phyloP scores from a whole-genome alignment of 139 green algal species.

The Deuterostichococcus epilithicus region DNA sequence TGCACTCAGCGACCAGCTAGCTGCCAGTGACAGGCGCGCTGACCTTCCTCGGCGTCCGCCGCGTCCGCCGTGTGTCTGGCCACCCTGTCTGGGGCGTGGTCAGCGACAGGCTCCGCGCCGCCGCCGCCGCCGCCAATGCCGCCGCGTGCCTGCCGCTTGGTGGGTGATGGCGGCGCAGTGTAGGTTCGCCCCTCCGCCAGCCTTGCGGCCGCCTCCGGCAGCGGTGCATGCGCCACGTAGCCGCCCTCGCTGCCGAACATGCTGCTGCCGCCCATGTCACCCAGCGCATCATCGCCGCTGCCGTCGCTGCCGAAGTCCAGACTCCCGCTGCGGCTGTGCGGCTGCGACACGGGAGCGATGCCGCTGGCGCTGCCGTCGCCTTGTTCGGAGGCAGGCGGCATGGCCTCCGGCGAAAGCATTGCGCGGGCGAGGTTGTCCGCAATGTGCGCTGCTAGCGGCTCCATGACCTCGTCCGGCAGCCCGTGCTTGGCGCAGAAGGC shows the following conservation, averaged over 20 bases:
- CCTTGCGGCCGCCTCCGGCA: neutral
- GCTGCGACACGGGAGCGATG: too few species aligned
- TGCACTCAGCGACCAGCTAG: too few species aligned
- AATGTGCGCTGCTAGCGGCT: constrained; percentile 63
- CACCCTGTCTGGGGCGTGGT: too few species aligned
- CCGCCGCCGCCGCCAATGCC: too few species aligned
- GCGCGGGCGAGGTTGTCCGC: constrained; percentile 59
- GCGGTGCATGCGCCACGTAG: constrained; percentile 1
- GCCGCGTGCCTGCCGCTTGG: neutral
- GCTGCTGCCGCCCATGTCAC: neutral
- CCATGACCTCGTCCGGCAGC: constrained; percentile 54
- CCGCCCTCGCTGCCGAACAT: neutral
- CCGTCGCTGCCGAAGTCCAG: too few species aligned
- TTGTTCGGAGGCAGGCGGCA: neutral
- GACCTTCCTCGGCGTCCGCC: too few species aligned
- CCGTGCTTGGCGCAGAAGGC: constrained; percentile 61
- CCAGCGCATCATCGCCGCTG: too few species aligned
- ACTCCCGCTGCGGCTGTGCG: too few species aligned
- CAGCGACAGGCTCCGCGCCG: too few species aligned
- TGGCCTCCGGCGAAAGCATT: neutral
- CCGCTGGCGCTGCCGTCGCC: too few species aligned
- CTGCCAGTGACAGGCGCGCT: too few species aligned
- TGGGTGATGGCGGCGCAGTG: neutral
- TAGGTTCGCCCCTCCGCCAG: neutral
- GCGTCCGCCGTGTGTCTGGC: too few species aligned